Evolutionary conservation across 140 eudicot species (phyloP).

Genomic region (Erigeron philadelphicus): DNA sequence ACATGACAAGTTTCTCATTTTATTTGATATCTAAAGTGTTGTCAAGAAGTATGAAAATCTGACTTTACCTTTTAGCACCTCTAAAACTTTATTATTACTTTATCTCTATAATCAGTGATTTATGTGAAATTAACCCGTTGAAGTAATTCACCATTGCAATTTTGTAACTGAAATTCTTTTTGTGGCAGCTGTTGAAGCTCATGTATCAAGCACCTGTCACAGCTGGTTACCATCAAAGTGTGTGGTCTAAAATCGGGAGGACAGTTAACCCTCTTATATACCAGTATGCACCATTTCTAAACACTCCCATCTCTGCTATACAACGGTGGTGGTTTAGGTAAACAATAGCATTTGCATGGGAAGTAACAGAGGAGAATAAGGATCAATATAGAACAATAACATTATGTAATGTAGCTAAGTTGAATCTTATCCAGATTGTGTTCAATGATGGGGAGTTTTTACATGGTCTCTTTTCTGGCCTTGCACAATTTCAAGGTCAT

Average conservation of each 20-base stretch:
- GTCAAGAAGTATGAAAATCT: too few relatives aligned
- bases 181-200: conserved; percentile 78
- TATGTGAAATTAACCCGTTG: neutral
- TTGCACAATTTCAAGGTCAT: neutral
- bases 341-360: conserved; percentile 9
- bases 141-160: neutral
- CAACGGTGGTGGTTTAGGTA: conserved; percentile 90
- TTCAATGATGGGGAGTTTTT: neutral
- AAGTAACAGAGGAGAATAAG: conserved; percentile 24
- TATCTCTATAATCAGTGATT: neutral
- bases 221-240: conserved; percentile 79
- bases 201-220: conserved; percentile 95
- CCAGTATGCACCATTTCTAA: conserved; percentile 72
- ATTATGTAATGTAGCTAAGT: conserved; percentile 28
- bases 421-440: conserved; percentile 10
- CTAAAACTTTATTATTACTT: too few relatives aligned
- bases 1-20: too few relatives aligned
- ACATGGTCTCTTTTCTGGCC: conserved; percentile 17
- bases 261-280: conserved; percentile 56
- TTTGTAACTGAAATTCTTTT: conserved; percentile 1
- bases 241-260: conserved; percentile 77
- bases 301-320: conserved; percentile 57
- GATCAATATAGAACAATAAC: conserved; percentile 22
- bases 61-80: too few relatives aligned
- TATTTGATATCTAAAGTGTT: too few relatives aligned